These are phyloP conservation scores for Gyromitra esculenta DNA, from an alignment of 2,329 filamentous ascomycete species.

Conservation along the genomic window DNA sequence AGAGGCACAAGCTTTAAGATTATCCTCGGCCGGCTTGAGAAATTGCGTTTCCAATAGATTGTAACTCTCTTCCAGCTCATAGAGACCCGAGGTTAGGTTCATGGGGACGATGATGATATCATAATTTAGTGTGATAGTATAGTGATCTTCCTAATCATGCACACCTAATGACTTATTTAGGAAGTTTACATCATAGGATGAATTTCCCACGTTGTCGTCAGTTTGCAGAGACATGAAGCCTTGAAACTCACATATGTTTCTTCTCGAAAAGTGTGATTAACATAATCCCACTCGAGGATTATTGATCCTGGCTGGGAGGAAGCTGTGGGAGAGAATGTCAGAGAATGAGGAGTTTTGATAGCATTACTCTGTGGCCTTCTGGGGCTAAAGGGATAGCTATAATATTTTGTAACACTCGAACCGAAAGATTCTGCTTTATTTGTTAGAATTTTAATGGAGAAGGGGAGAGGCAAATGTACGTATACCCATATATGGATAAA, in stretches of 20 bases:
- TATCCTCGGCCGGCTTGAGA: not conserved
- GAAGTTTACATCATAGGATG: not conserved
- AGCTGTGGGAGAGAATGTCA: conserved; percentile 6
- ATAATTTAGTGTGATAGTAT: conserved; percentile 2
- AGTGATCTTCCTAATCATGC: not conserved
- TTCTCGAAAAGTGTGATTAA: not conserved
- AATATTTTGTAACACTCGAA: not conserved
- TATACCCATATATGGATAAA: not conserved
- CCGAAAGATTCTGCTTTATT: not conserved
- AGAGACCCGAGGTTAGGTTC: conserved; percentile 5
- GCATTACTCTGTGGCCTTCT: not conserved
- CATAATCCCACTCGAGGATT: not conserved
- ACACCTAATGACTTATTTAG: not conserved
- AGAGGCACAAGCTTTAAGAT: no score
- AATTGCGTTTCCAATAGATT: conserved; percentile 2
- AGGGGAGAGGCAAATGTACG: no score
- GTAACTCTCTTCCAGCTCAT: not conserved
- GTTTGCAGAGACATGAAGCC: not conserved
- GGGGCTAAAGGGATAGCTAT: not conserved
- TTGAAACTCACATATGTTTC: not conserved
- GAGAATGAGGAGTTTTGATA: not conserved
- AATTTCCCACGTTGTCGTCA: not conserved
- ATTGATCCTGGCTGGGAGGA: not conserved
- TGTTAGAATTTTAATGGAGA: no score
- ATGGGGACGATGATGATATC: conserved; percentile 15